Base-by-base conservation (phyloP, 768 basidiomycete genomes). In the Boletus vermiculosoides region DNA sequence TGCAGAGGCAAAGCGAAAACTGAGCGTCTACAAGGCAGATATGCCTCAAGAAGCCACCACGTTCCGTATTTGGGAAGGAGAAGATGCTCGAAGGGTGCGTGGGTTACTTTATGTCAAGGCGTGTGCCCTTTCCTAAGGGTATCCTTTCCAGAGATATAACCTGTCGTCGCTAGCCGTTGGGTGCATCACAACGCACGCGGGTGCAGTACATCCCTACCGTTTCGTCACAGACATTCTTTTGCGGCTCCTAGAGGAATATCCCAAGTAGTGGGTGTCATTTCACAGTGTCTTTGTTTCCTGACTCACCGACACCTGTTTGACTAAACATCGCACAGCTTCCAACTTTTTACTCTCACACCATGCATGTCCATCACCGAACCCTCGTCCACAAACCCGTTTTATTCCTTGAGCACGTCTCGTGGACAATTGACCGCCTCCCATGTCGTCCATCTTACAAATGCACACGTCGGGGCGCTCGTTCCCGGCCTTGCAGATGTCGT, bases 161-260 rank as follows among this genome's bases (percentile, higher is more conserved):
- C 69, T 89, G 5, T 76, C 81, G 0, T 65, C 71, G 4, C 63
- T 73, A 0, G 76, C 75, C 2, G 66, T 75, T 1, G 88, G 86
- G 0, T 81, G 79, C 55, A 76, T 89, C 42, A 66, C 74, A 13
- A 82, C 79, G 25, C 69, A 69, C 0, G 88, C 82, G 2, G 87
- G 85, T 1, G 83, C 88, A 0, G 70, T 86, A 30, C 86, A 90
- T 56, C 85, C 88, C 0, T 90, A 90, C 66, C 82, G 85, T 20
- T 76, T 87, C 31, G 81, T 89, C 13, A 87, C 86, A 1, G 78
- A 78, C 2, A 76, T 88, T 25, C 70, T 88, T 22, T 59, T 73
- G 15, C 81, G 81, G 44, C 78, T 88, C 2, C 69, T 88, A 7
- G 57, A 72, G 12, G 72, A 74, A n/a, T 78, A 85, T 59, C 69